These are phyloP conservation scores for Guadua angustifolia DNA, from an alignment of 176 grass and related monocot species.

Conservation along the genomic window DNA sequence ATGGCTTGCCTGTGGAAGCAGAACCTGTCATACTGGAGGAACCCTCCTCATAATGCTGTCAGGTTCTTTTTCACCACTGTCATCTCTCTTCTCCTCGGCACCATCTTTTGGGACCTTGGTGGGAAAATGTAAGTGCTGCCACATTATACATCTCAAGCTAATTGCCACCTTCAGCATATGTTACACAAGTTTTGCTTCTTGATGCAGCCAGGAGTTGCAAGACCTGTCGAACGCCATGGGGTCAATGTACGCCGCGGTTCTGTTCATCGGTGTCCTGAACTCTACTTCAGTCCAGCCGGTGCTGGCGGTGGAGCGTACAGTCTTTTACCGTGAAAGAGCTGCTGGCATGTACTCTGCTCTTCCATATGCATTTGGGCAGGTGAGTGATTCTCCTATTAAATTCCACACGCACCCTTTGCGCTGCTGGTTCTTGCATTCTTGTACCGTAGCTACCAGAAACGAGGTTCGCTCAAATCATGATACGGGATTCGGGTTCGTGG, in stretches of 20 bases:
- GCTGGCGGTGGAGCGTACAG: conserved; percentile 74
- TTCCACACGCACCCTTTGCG: neutral
- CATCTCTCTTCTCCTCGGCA: conserved; percentile 68
- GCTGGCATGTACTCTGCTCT: conserved; percentile 91
- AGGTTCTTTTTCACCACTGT: conserved; percentile 70
- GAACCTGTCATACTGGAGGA: conserved; percentile 87
- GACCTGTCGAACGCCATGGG: conserved; percentile 88
- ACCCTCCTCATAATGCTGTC: conserved; percentile 78
- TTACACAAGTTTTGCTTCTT: conserved; percentile 2
- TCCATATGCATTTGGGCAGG: conserved; percentile 94
- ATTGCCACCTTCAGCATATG: neutral
- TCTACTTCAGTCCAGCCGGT: conserved; percentile 76
- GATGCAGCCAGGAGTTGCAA: conserved; percentile 65
- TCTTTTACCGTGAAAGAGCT: conserved; percentile 93
- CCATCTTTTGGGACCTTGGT: conserved; percentile 90
- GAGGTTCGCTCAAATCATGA: too few species aligned
- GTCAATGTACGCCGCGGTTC: conserved; percentile 73
- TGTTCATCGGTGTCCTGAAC: conserved; percentile 79
- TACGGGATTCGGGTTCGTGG: too few species aligned
- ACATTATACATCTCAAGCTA: conserved; percentile 18
- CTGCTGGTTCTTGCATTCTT: neutral
- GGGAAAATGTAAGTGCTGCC: conserved; percentile 63
- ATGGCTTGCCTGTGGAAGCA: conserved; percentile 92
- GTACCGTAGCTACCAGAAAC: too few species aligned
- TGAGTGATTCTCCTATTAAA: conserved; percentile 41